These are phyloP conservation scores for Schizochytrium sp. DNA, from an alignment of 108 stramenopile species.

Conservation along the genomic window DNA sequence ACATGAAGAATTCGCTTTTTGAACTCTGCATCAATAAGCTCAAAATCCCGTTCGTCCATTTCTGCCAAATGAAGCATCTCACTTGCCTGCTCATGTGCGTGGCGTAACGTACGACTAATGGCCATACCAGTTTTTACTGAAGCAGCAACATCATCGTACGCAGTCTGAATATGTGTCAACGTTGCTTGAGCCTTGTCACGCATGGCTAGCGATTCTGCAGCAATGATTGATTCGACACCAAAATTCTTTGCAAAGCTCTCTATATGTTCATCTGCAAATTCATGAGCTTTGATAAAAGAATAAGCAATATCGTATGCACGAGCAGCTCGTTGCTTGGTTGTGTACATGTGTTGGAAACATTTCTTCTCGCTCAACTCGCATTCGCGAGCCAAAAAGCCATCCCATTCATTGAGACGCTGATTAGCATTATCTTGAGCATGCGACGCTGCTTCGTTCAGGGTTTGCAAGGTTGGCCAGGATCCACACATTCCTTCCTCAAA, in stretches of 20 bases:
- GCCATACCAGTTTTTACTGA: slow-evolving; percentile 40
- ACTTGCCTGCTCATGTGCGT: background rate
- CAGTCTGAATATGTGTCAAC: slow-evolving; percentile 27
- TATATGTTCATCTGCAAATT: slow-evolving; percentile 5
- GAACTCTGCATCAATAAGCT: background rate
- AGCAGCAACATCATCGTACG: slow-evolving; percentile 4
- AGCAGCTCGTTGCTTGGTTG: background rate
- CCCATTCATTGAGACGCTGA: slow-evolving; percentile 33
- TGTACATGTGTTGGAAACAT: background rate
- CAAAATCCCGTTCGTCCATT: slow-evolving; percentile 52
- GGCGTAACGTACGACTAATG: slow-evolving; percentile 20
- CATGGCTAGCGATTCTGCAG: background rate
- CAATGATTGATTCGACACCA: background rate
- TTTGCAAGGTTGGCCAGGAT: slow-evolving; percentile 17
- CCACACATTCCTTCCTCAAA: slow-evolving; percentile 11
- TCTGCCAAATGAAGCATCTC: slow-evolving; percentile 34
- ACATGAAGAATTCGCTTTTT: background rate
- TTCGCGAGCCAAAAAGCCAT: background rate
- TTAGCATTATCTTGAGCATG: background rate
- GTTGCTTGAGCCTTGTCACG: background rate
- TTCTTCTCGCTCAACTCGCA: background rate
- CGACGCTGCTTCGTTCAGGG: slow-evolving; percentile 45
- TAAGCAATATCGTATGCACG: slow-evolving; percentile 25
- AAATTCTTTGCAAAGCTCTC: slow-evolving; percentile 6
- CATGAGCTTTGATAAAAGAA: slow-evolving; percentile 17